Evolutionary conservation across 306 rosid genomes (phyloP), one percentile per base, ranked within the genome.

Genomic region (Inga leiocalycina): DNA sequence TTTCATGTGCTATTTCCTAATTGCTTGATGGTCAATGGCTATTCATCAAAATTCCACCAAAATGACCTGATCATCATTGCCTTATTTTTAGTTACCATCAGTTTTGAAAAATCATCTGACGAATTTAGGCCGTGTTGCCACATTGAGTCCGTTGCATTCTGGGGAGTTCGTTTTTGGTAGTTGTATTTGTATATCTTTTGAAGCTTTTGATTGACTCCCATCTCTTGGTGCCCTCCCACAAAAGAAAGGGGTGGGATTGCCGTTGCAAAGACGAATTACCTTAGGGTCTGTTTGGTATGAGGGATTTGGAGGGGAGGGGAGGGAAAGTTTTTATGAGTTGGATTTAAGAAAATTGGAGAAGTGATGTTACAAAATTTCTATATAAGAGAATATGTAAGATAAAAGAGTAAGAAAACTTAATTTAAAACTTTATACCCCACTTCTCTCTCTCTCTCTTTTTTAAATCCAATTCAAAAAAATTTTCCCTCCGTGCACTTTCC

Each of bases 1-100:
- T 77, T 20, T 79, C 65, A 57, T 79, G 45, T 79, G 80, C 16
- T 45, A 64, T 79, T 59, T 71, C 20, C 76, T 70, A 24, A 34
- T 84, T 49, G 19, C 14, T 76, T 74, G 64, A 64, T 45, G 19
- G 32, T 49, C 35, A 22, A 24, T 12, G 66, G 19, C 57, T 10
- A 71, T 71, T 45, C 57, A n/a, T 37, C 5, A 20, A 16, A 15
- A n/a, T 46, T 24, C 12, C n/a, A 24, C 7, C 57, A 6, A 44
- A 6, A 11, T 46, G 30, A 5, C 24, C 12, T n/a, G 75, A 71
- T 4, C 45, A 35, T 35, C 46, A 67, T 16, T 16, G 49, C 74
- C 27, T 39, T 19, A 17, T 69, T 8, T 39, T 69, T 35, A 7
- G 24, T 9, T 9, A 4, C 9, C 13, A 0, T 22, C 66, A 10